Conservation (phyloP, 176 grass and related monocot genomes). For the Lolium multiflorum region DNA sequence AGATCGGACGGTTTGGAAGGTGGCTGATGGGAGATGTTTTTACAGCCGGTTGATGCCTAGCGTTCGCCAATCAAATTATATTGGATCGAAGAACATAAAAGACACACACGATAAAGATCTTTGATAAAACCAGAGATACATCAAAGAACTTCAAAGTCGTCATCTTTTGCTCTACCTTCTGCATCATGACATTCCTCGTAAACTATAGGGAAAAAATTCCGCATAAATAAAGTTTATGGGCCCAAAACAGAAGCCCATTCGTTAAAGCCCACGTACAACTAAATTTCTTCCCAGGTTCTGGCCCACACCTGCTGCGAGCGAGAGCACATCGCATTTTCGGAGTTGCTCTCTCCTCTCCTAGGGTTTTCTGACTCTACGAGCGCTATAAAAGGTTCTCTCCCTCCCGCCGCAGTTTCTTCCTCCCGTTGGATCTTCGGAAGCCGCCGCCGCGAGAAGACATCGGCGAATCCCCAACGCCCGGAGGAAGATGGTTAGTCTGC, state of each 20-base stretch:
- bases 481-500: constrained; percentile 44
- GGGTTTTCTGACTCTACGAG: constrained; percentile 27
- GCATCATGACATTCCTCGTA: too few relatives aligned
- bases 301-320: neutral
- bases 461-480: neutral
- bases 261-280: neutral
- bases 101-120: too few relatives aligned
- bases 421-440: constrained; percentile 7
- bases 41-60: too few relatives aligned
- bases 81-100: too few relatives aligned
- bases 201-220: too few relatives aligned
- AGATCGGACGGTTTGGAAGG: too few relatives aligned
- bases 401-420: neutral
- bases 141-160: too few relatives aligned
- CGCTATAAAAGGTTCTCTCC: constrained; percentile 27
- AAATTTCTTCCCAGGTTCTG: neutral
- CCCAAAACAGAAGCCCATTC: neutral
- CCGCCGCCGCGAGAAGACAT: neutral
- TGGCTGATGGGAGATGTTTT: too few relatives aligned
- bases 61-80: too few relatives aligned
- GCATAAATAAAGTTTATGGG: too few relatives aligned
- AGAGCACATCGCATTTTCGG: neutral
- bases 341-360: neutral
- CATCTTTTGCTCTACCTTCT: too few relatives aligned
- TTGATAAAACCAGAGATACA: too few relatives aligned